Evolutionary conservation across 2,329 filamentous ascomycete species (phyloP), one percentile per base, ranked within the genome.

Genomic region (Talaromyces sp.): DNA sequence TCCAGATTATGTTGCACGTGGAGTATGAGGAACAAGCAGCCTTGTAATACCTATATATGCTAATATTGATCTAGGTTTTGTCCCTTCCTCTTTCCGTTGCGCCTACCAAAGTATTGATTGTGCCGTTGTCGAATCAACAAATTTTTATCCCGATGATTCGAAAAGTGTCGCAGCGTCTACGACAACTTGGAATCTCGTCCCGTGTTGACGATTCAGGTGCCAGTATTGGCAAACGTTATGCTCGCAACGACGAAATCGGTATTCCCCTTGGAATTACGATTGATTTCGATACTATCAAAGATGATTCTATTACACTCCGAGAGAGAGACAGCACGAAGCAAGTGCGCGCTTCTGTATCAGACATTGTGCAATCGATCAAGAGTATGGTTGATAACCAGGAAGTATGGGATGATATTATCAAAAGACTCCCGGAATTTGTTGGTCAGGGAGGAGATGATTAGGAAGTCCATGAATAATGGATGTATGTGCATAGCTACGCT

Each of bases 21-120:
- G 89, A 76, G 91, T 93, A 87, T 83, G 88, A 85, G 59, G 14
- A 32, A 31, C 21, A 14, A 31, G 27, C 3, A 61, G 53, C 35
- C 26, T 50, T 19, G 3, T 21, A 19, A 32, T 14, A 27, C 29
- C 9, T 54, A 32, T 43, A 50, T 31, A 57, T 54, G 38, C 43
- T 43, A 68, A 62, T 59, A 48, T 57, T 57, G 50, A 29, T 51
- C 56, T 58, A 56, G 83, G 83, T 91, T 54, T 81, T 91, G 63
- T 90, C 87, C 3, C 90, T 91, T 80, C 85, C 88, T 72, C 84
- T 87, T 3, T 82, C 85, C 0, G 84, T 97, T 57, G 92, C 93
- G n/a, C 93, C 94, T 1, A 96, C 90, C 65, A 97, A 97, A 81
- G 92, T 97, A 56, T 84, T 97, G 60, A 86, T 97, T 62, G 91